Conservation (phyloP, 805 yeast species). For the Nakazawaea holstii region DNA sequence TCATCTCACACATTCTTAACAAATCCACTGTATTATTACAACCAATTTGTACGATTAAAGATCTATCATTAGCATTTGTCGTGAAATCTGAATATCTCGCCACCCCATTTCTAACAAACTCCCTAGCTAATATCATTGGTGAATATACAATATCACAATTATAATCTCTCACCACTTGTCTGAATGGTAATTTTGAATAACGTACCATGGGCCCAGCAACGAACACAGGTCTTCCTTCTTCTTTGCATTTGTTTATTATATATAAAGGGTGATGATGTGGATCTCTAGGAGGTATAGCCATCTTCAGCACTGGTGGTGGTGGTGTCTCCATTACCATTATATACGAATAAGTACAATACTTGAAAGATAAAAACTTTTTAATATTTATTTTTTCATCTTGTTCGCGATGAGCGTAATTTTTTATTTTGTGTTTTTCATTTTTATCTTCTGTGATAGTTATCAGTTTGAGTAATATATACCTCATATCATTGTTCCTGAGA, state of each 20-base stretch:
- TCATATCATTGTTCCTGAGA: too few species aligned
- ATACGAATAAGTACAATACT: too few species aligned
- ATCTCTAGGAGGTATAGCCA: conserved; percentile 24
- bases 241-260: conserved; percentile 41
- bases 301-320: background rate
- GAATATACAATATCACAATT: conserved; percentile 81
- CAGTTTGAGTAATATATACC: too few species aligned
- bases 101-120: conserved; percentile 76
- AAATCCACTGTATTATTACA: conserved; percentile 80
- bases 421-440: too few species aligned
- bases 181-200: conserved; percentile 88
- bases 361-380: too few species aligned
- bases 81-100: conserved; percentile 86
- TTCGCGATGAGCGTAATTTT: too few species aligned
- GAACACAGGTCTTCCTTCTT: conserved; percentile 49
- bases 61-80: conserved; percentile 64
- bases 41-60: conserved; percentile 87
- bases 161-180: conserved; percentile 72
- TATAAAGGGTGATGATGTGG: conserved; percentile 47
- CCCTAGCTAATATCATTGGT: conserved; percentile 96
- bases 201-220: conserved; percentile 96
- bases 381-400: too few species aligned
- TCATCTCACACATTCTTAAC: conserved; percentile 78
- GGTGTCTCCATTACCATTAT: background rate
- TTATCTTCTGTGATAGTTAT: too few species aligned